Evolutionary conservation across 768 basidiomycete species (phyloP).

Genomic region (Leccinum subgranulosum): DNA sequence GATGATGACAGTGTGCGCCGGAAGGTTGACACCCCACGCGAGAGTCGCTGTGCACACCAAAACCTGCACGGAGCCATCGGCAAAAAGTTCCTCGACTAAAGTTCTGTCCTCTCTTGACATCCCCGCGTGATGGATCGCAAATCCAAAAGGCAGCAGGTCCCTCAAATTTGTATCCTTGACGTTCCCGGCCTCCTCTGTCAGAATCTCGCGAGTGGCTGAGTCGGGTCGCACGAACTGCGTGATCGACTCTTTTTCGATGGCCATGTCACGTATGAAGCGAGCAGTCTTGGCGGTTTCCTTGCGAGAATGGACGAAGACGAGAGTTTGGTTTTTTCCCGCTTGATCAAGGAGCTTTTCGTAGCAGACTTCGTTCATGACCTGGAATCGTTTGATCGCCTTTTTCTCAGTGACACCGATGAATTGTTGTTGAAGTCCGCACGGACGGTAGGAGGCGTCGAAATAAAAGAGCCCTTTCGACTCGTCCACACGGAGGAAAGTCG

Average conservation of each 20-base stretch:
- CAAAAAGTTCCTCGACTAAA: constrained; percentile 92
- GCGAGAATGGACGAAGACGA: constrained; percentile 97
- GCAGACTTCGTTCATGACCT: constrained; percentile 98
- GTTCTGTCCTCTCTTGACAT: constrained; percentile 91
- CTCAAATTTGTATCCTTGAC: constrained; percentile 80
- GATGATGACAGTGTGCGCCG: constrained; percentile 97
- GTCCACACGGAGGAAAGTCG: constrained; percentile 94
- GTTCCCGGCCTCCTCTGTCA: constrained; percentile 78
- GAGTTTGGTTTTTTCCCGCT: constrained; percentile 81
- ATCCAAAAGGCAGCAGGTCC: constrained; percentile 93
- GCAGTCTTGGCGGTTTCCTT: constrained; percentile 99
- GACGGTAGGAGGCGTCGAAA: constrained; percentile 92
- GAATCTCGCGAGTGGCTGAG: constrained; percentile 85
- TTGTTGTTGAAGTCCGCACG: constrained; percentile 93
- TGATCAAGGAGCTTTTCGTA: constrained; percentile 99
- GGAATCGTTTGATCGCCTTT: constrained; percentile 98
- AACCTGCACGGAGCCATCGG: constrained; percentile 88
- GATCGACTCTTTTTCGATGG: constrained; percentile 95
- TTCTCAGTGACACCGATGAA: constrained; percentile 98
- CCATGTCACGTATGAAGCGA: constrained; percentile 89
- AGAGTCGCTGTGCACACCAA: constrained; percentile 96
- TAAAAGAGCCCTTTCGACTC: constrained; percentile 91
- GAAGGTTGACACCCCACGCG: constrained; percentile 99
- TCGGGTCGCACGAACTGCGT: constrained; percentile 95
- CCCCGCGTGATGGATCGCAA: constrained; percentile 97